Evolutionary conservation across 805 yeast genomes (phyloP).

Genomic region (Yamadazyma olivae): DNA sequence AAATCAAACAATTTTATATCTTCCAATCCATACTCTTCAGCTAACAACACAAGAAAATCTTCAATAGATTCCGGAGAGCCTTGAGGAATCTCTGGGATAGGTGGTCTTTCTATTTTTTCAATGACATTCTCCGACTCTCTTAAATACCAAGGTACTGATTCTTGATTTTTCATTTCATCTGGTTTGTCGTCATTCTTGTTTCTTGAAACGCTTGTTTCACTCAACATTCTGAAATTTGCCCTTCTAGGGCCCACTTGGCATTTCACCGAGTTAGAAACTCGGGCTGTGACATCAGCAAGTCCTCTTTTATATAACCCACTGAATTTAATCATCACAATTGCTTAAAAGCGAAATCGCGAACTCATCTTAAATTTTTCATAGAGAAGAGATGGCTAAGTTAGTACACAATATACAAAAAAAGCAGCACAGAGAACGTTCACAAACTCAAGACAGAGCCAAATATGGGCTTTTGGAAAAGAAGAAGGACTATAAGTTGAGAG

Average conservation of each 20-base stretch:
- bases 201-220: too few species aligned
- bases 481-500: conserved; percentile 48
- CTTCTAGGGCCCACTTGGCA: neutral
- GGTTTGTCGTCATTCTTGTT: too few species aligned
- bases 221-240: too few species aligned
- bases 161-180: neutral
- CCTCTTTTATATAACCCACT: too few species aligned
- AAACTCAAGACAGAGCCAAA: conserved; percentile 67
- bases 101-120: conserved; percentile 6
- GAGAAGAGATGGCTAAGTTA: conserved; percentile 72
- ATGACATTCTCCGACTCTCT: conserved; percentile 28
- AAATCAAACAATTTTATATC: conserved; percentile 67
- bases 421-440: conserved; percentile 94
- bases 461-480: conserved; percentile 92
- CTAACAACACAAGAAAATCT: conserved; percentile 44
- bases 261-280: neutral
- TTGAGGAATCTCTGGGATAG: conserved; percentile 56
- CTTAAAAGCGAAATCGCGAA: too few species aligned
- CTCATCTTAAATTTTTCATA: too few species aligned
- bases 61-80: conserved; percentile 53
- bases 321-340: too few species aligned
- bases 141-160: conserved; percentile 58
- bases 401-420: conserved; percentile 93
- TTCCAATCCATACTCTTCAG: conserved; percentile 60
- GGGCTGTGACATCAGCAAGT: neutral